Evolutionary conservation across 1,284 basidiomycete genomes (phyloP), one percentile per base, ranked within the genome.

Genomic region (Ceratorhiza oryzae-sativae): DNA sequence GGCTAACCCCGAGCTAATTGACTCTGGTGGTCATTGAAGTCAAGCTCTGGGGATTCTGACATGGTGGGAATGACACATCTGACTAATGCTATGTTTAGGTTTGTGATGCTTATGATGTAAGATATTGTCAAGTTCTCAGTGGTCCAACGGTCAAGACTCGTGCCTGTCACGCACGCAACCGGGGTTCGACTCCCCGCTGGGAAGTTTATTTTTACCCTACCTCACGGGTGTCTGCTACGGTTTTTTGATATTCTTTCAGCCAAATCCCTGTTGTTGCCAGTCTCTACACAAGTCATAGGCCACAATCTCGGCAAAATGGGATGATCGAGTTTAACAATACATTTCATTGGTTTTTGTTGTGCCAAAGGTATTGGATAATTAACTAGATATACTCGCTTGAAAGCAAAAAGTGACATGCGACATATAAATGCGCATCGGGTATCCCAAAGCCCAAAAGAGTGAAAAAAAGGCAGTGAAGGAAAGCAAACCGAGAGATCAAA

Each of bases 121-220:
- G 8, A 39, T 39, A 32, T 56, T 15, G 41, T 1, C 51, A 68
- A 68, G 65, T 68, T 68, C 65, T 68, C 65, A 68, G 65, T 68
- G 65, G 65, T 68, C 65, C 60, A 63, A 63, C 58, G 58, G 58
- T 42, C 39, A 60, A 60, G 58, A 60, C 58, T 60, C 58, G 39
- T 45, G 58, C 58, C 58, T 60, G 58, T 60, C 58, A 60, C 58
- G 58, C 58, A 45, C 39, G 58, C 58, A 60, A 60, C 58, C 58
- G 34, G 58, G 58, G 58, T 60, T 60, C 58, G 58, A 60, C 58
- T 60, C 58, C 62, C 62, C 45, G 62, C 62, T 65, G 62, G 62
- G 62, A 65, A 65, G 62, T 48, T 65, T 15, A 12, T 51, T 65
- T 39, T 65, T 65, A 25, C 51, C 25, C 3, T 23, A 5, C 6